A percentile compares a stretch with the other conserved stretches of the same genome.
These are phyloP conservation scores for Thraustochytrium sp. DNA, from an alignment of 352 stramenopile genomes.

Conservation along the genomic window DNA sequence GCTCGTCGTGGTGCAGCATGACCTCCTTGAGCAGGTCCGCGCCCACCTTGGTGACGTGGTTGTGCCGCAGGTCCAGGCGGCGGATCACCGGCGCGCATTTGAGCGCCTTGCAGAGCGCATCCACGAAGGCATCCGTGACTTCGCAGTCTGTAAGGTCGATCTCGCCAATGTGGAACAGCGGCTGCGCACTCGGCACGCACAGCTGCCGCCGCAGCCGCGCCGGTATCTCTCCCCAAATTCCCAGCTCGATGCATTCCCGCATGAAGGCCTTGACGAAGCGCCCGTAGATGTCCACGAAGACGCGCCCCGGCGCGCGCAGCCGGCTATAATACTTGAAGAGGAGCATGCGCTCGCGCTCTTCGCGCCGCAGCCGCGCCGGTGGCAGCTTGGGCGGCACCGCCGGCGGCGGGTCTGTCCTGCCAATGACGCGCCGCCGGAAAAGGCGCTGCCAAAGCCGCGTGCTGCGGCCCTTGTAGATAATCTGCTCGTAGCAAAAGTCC, in stretches of 20 bases:
- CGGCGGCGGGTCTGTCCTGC: not conserved
- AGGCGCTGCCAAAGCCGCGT: not conserved
- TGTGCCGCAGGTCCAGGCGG: constrained; percentile 17
- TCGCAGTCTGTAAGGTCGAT: constrained; percentile 41
- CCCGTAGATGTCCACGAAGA: constrained; percentile 28
- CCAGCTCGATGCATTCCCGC: constrained; percentile 10
- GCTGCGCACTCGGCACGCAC: constrained; percentile 2
- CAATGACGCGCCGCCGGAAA: not conserved
- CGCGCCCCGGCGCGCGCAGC: not conserved
- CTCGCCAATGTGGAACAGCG: constrained; percentile 39
- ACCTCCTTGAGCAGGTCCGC: not conserved
- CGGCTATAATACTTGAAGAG: not conserved
- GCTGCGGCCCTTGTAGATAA: not conserved
- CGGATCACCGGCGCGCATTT: constrained; percentile 33
- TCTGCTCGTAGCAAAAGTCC: constrained; percentile 27
- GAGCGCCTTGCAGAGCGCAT: constrained; percentile 22
- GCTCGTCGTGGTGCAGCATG: not conserved
- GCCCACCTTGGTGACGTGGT: constrained; percentile 29
- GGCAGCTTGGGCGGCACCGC: not conserved
- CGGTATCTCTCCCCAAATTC: not conserved
- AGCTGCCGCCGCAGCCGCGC: not conserved
- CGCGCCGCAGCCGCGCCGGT: constrained; percentile 7
- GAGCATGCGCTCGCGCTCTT: constrained; percentile 12
- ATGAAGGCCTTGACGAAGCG: constrained; percentile 27
- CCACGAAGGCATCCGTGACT: not conserved